phyloP scores from a whole-genome alignment of 176 grass and related monocot species.

The Areca catechu region DNA sequence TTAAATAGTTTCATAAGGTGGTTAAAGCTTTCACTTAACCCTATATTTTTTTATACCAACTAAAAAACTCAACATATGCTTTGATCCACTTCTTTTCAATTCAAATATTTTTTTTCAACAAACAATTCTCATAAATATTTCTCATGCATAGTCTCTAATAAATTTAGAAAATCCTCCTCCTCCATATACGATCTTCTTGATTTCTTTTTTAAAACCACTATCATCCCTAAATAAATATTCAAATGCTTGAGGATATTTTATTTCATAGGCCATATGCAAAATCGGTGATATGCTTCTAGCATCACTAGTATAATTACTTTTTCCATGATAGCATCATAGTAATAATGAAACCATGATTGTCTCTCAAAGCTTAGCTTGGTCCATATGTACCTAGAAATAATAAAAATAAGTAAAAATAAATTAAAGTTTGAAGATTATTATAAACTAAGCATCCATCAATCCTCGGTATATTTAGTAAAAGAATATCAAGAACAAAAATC shows the following conservation, averaged over 20 bases:
- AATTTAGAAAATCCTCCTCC: slow-evolving; percentile 31
- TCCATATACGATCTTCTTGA: slow-evolving; percentile 56
- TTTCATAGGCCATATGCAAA: slow-evolving; percentile 44
- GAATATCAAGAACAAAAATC: too few relatives aligned
- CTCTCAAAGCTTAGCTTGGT: too few relatives aligned
- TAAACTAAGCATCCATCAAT: too few relatives aligned
- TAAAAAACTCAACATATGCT: slow-evolving; percentile 45
- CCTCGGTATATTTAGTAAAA: too few relatives aligned
- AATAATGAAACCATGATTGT: too few relatives aligned
- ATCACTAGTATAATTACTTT: slow-evolving; percentile 37
- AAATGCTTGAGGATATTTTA: slow-evolving; percentile 29
- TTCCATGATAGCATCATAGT: too few relatives aligned
- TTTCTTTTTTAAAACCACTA: slow-evolving; percentile 49
- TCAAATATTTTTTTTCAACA: slow-evolving; percentile 48
- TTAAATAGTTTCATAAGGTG: slow-evolving; percentile 35
- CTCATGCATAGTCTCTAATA: slow-evolving; percentile 48
- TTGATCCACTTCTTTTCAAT: slow-evolving; percentile 62
- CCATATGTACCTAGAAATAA: too few relatives aligned
- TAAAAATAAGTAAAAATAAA: too few relatives aligned
- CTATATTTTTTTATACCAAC: slow-evolving; percentile 48
- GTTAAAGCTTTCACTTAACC: slow-evolving; percentile 32
- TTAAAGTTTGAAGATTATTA: too few relatives aligned
- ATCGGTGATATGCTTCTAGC: slow-evolving; percentile 39
- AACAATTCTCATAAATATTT: slow-evolving; percentile 38
- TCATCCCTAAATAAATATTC: slow-evolving; percentile 30